Evolutionary conservation across 257 asterid species (phyloP), one percentile per base, ranked within the genome.

Genomic region (Dorcoceras hygrometricum): DNA sequence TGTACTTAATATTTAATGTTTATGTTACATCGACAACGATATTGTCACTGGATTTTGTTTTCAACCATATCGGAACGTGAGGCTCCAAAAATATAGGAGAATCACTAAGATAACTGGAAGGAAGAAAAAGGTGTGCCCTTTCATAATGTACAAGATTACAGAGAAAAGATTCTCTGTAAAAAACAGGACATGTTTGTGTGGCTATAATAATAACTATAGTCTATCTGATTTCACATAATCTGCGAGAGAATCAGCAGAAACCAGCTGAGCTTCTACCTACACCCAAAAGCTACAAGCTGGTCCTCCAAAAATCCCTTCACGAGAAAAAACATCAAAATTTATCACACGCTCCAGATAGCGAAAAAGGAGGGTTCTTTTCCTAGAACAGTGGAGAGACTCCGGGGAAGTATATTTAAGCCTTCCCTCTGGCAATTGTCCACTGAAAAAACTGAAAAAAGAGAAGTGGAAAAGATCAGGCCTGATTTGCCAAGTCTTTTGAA

Each of bases 211-310:
- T 1, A 32, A 39, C n/a, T 39, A 4, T 12, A 39, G 3, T 12
- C n/a, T 5, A 39, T 61, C 16, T 39, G 67, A 61, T 31, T 68
- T 57, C 72, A 71, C 75, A 66, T 63, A 61, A 24, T 59, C 65
- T 70, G 91, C 66, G 90, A 70, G 75, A 79, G 82, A 79, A 78
- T 57, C 68, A 75, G 82, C 83, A 85, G 80, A 85, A 76, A 72
- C 81, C 87, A 91, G 95, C 95, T 91, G 98, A 91, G 98, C 98
- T 89, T 65, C 82, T 84, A 88, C 78, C 87, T 83, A 86, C 73
- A 73, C 31, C 86, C 80, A 65, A 84, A 85, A 89, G 98, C 98
- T 91, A 91, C 98, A 60, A 87, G 82, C 98, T 89, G 95, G 66
- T 36, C 63, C 77, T 46, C 68, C 82, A 79, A 80, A 78, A 82